Conservation (phyloP, 169 alveolate species). For the Cryptosporidium parvum region DNA sequence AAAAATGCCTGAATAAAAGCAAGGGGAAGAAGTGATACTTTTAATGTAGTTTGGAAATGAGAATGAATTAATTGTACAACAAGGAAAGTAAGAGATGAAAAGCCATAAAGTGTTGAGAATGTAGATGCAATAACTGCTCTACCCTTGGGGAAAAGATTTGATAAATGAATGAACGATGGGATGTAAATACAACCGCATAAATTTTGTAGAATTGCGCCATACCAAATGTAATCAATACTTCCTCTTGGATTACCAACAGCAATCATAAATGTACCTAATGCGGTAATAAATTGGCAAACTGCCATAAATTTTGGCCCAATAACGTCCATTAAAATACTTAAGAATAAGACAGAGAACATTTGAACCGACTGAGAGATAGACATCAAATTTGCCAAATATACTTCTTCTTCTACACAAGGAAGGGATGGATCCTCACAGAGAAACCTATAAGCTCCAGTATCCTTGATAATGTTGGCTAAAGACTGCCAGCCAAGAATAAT, state of each 20-base stretch:
- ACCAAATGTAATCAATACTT: conserved; percentile 33
- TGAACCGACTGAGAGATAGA: conserved; percentile 25
- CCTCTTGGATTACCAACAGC: conserved; percentile 44
- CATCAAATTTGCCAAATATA: conserved; percentile 63
- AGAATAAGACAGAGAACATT: conserved; percentile 55
- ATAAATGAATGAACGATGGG: conserved; percentile 67
- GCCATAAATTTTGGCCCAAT: conserved; percentile 71
- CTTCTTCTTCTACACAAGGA: conserved; percentile 68
- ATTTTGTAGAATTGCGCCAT: conserved; percentile 52
- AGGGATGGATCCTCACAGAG: conserved; percentile 58
- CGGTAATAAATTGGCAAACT: conserved; percentile 49
- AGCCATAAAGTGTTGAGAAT: conserved; percentile 62
- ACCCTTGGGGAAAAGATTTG: conserved; percentile 52
- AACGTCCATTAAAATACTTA: conserved; percentile 46
- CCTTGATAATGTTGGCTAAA: conserved; percentile 51
- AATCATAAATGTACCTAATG: conserved; percentile 65
- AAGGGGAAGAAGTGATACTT: conserved; percentile 11
- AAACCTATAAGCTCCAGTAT: conserved; percentile 19
- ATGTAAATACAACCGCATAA: conserved; percentile 69
- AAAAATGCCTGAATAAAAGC: conserved; percentile 50
- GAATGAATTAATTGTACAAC: conserved; percentile 28
- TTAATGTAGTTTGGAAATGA: conserved; percentile 14
- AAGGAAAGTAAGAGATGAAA: conserved; percentile 60
- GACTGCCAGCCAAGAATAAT: conserved; percentile 75
- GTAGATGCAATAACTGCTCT: conserved; percentile 65